Base-by-base conservation (phyloP, 2,329 filamentous ascomycete species). In the Clonostachys byssicola region DNA sequence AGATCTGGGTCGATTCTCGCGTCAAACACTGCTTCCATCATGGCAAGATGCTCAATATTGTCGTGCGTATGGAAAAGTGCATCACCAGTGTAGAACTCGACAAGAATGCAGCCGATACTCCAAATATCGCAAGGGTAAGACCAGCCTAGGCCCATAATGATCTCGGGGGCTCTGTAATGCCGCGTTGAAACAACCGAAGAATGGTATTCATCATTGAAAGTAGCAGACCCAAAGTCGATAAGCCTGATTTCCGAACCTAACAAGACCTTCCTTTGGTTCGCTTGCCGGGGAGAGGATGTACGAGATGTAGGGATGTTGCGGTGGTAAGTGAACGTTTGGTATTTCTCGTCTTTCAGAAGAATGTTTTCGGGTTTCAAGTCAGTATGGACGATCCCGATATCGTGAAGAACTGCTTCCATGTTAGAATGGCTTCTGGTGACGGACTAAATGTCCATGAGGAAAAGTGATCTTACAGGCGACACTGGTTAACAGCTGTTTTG, bases 351-450 rank as follows among this genome's bases (percentile, higher is more conserved):
- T 52, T 81, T 83, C 12, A 88, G 72, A 30, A 88, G 72, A 51
- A 88, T 87, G 55, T 87, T 87, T 58, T 87, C 83, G 0, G 83
- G 83, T 60, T 87, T 87, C 43, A 87, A 65, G 61, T 87, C 83
- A 12, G 94, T 99, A 64, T 99, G 94, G 51, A 99, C 96, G 54
- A 99, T 80, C 64, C 97, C 96, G n/a, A 99, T 79, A 67, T 99
- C 94, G 63, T 99, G 94, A 20, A 99, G 77, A 67, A 97, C 90
- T 95, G 35, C 1, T 30, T 10, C 23, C 4, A 7, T n/a, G 45
- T 34, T 6, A 36, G 12, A 4, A 20, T 34, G 13, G 8, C 9
- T 30, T 30, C 23, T 30, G 23, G 23, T 30, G 23, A 30, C 10
- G 23, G 23, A 30, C 10, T 5, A 38, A 17, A 36, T 14, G 17